phyloP scores from a whole-genome alignment of 1,284 basidiomycete species.

The Earliella scabrosa region DNA sequence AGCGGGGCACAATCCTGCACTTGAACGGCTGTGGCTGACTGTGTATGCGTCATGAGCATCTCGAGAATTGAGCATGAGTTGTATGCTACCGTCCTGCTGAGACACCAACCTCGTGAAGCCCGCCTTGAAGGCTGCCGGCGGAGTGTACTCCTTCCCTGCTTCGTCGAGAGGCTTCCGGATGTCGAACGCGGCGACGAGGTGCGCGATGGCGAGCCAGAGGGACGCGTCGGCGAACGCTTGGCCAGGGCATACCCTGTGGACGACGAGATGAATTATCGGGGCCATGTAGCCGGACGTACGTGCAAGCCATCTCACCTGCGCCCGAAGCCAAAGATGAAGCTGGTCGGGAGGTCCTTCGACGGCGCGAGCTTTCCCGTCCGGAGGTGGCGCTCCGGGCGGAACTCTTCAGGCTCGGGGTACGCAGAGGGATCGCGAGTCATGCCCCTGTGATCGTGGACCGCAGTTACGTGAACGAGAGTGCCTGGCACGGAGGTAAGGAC shows the following conservation, averaged over 20 bases:
- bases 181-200: slow-evolving; percentile 30
- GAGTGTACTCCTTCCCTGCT: slow-evolving; percentile 25
- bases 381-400: slow-evolving; percentile 33
- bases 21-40: slow-evolving; percentile 14
- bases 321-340: slow-evolving; percentile 21
- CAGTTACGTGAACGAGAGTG: neutral
- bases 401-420: slow-evolving; percentile 30
- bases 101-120: slow-evolving; percentile 21
- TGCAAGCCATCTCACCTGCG: slow-evolving; percentile 33
- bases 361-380: slow-evolving; percentile 1
- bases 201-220: slow-evolving; percentile 31
- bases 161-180: slow-evolving; percentile 27
- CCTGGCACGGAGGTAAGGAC: neutral
- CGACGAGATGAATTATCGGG: neutral
- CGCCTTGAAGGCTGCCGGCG: slow-evolving; percentile 22
- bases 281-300: neutral
- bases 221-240: slow-evolving; percentile 30
- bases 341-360: slow-evolving; percentile 2
- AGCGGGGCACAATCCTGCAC: slow-evolving; percentile 13
- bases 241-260: slow-evolving; percentile 34
- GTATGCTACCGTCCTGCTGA: neutral
- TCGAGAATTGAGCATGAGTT: neutral
- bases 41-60: too few species aligned
- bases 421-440: slow-evolving; percentile 27
- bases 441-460: slow-evolving; percentile 24